Evolutionary conservation across 1,139 yeast species (phyloP), one percentile per base, ranked within the genome.

Genomic region (Yamadazyma songkhlaensis): DNA sequence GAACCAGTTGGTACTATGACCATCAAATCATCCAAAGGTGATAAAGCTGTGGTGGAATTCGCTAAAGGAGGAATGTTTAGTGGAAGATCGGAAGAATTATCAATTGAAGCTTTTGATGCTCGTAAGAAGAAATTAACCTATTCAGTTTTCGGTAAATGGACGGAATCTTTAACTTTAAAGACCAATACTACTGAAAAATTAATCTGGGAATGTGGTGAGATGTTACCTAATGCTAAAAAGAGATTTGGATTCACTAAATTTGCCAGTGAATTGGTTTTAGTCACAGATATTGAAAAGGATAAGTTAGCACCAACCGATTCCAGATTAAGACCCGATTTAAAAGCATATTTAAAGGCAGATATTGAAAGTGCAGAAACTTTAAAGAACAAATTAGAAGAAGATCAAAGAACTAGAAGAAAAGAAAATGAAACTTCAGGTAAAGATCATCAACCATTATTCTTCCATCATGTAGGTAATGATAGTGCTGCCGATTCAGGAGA

Each of bases 171-270:
- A 38, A 60, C 62, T 2, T 60, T 77, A 40, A 68, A 64, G 39
- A 68, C 73, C 4, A 54, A 54, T 31, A 48, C 64, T n/a, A 60
- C 72, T 9, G 72, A 69, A 40, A 68, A 70, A 40, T 50, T 58
- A 26, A 68, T 86, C 14, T 88, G 96, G 95, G 62, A 70, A 34
- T 81, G 71, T 15, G 86, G 89, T 2, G 65, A 72, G 6, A 66
- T 89, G 38, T 74, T 89, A n/a, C 68, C 74, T 0, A 66, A 82
- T 36, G 62, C 77, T 29, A 68, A 68, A 31, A 69, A 74, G 45
- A 84, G 86, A 54, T 92, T 81, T 63, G 98, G 98, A 0, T 88
- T 88, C 56, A 84, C 96, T 0, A 68, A 72, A 40, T 92, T 84
- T 63, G 81, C 96, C 1, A 88, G 95, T 9, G 74, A 84, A 27